Percentiles rank a stretch among this genome's conserved stretches.
Conservation (phyloP, 2,329 filamentous ascomycete genomes). For the Scortechinia acanthostroma region DNA sequence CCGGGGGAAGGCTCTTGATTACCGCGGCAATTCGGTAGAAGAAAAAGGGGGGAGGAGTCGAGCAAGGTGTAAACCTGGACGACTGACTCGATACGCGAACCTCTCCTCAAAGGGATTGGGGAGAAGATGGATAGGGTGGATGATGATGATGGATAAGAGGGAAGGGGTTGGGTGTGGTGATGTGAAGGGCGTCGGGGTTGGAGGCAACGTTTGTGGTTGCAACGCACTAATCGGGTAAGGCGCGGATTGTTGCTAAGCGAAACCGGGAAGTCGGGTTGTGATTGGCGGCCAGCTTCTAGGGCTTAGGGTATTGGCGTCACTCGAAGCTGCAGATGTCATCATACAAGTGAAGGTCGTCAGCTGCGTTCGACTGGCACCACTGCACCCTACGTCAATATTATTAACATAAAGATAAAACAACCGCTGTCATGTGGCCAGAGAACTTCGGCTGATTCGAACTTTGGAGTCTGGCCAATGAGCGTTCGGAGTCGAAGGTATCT, state of each 20-base stretch:
- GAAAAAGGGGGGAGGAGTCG: background rate
- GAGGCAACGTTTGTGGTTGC: background rate
- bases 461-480: no score
- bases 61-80: background rate
- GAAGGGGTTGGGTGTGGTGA: background rate
- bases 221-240: background rate
- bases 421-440: no score
- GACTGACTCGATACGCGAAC: background rate
- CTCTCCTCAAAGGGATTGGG: slow-evolving; percentile 1
- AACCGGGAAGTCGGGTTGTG: background rate
- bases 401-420: no score
- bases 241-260: background rate
- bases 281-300: background rate
- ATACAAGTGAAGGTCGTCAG: no score
- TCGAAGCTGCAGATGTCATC: background rate
- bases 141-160: background rate
- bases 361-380: no score
- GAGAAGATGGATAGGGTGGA: no score
- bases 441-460: no score
- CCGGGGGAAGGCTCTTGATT: slow-evolving; percentile 35
- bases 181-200: background rate
- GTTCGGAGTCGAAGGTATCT: no score
- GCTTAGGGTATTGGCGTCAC: slow-evolving; percentile 2
- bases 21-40: slow-evolving; percentile 31
- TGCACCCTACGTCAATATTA: no score